Evolutionary conservation across 1,284 basidiomycete genomes (phyloP), one percentile per base, ranked within the genome.

Genomic region (Apiotrichum laibachii): DNA sequence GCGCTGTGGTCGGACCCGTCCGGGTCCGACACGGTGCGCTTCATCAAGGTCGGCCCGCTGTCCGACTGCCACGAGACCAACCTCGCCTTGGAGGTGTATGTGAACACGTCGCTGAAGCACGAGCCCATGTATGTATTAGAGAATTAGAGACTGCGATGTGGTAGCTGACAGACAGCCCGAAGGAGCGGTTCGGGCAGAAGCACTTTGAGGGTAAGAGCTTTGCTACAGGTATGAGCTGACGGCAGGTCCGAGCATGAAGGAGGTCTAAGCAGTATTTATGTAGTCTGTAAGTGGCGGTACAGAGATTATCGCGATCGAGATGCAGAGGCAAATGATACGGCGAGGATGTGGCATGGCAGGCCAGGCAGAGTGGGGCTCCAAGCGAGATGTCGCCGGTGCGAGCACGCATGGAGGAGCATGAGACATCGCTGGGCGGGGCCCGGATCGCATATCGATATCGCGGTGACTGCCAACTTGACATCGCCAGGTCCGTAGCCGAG

Each of bases 31-130:
- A 57, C 48, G 48, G 44, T 31, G 16, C 50, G 54, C 6, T 56
- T 54, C 51, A 35, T 62, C 51, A 62, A 62, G 48, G 56, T 57
- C 45, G 56, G 56, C 16, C n/a, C 56, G n/a, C 46, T 58, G 40
- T 37, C 45, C 33, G 52, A 58, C 46, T 31, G 39, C 37, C 18
- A 42, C n/a, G 40, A 49, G 12, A 22, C 53, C 40, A 44, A 53
- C n/a, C 46, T 58, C 40, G 46, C 42, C 9, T 39, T 26, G n/a
- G 56, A 58, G 51, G 40, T 58, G 1, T 58, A 37, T 33, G 33
- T 34, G 34, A n/a, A 50, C n/a, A 7, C 3, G 12, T 34, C 48
- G 4, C 21, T 50, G n/a, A 21, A 35, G n/a, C 48, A 50, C 34
- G n/a, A 37, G 6, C 34, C 19, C 4, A 21, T 50, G 46, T 47